A percentile compares a stretch with the other conserved stretches of the same genome.
Evolutionary conservation across 805 yeast species (phyloP).

Genomic region (Schizosaccharomyces cryophilus): DNA sequence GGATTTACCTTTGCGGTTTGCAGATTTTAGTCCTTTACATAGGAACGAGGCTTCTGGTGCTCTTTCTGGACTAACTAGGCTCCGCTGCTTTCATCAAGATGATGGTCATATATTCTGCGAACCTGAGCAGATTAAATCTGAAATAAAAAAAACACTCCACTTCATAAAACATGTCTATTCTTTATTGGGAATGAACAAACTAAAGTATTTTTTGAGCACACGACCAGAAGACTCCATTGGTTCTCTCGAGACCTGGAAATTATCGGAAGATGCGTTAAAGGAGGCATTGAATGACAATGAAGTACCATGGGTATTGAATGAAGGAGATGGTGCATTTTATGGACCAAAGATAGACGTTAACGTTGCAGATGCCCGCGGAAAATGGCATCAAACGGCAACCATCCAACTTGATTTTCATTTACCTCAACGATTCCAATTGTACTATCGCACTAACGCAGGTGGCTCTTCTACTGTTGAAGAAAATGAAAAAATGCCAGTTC

Average conservation of each 20-base stretch:
- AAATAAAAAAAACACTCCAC: constrained; percentile 45
- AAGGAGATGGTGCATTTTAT: constrained; percentile 82
- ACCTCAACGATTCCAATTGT: constrained; percentile 77
- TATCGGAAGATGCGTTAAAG: constrained; percentile 48
- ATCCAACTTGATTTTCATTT: constrained; percentile 90
- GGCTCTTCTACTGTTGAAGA: constrained; percentile 5
- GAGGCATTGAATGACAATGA: constrained; percentile 33
- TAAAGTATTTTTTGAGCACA: constrained; percentile 52
- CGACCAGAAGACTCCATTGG: constrained; percentile 67
- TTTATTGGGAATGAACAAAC: constrained; percentile 33
- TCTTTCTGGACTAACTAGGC: constrained; percentile 72
- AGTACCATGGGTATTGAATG: constrained; percentile 44
- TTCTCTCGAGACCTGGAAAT: constrained; percentile 47
- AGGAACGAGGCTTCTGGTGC: constrained; percentile 92
- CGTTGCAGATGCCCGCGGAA: constrained; percentile 66
- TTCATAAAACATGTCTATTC: constrained; percentile 53
- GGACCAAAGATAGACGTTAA: constrained; percentile 18
- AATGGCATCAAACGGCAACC: constrained; percentile 99
- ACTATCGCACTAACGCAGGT: constrained; percentile 41
- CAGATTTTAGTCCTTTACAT: constrained; percentile 81
- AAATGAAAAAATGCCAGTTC: constrained; percentile 62
- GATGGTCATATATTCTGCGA: constrained; percentile 93
- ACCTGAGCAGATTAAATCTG: constrained; percentile 45
- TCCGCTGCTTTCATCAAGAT: constrained; percentile 88
- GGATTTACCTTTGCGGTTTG: constrained; percentile 62